These are phyloP conservation scores for Pythium aristosporum DNA, from an alignment of 352 stramenopile species.

Conservation along the genomic window DNA sequence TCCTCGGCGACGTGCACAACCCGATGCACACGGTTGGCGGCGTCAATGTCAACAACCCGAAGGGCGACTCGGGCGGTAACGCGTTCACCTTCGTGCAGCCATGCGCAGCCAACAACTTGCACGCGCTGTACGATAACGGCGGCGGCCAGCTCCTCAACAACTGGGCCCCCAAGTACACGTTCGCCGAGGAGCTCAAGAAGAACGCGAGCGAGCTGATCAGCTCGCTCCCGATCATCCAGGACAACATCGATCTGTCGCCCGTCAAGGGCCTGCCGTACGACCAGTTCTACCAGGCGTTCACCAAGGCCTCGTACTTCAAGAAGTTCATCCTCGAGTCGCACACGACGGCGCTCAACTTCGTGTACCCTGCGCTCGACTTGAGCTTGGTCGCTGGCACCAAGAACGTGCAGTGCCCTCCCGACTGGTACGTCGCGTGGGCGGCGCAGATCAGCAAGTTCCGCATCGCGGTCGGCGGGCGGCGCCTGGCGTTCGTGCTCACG, in stretches of 20 bases:
- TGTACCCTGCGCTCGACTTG: slow-evolving; percentile 31
- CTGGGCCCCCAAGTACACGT: slow-evolving; percentile 33
- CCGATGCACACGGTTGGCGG: slow-evolving; percentile 54
- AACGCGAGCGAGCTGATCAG: slow-evolving; percentile 49
- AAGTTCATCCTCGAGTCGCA: slow-evolving; percentile 33
- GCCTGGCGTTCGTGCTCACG: slow-evolving; percentile 30
- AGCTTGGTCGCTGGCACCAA: slow-evolving; percentile 22
- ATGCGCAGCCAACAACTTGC: slow-evolving; percentile 58
- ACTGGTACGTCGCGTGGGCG: slow-evolving; percentile 34
- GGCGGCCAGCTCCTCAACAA: slow-evolving; percentile 58
- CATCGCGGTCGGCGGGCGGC: slow-evolving; percentile 28
- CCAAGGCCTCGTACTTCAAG: slow-evolving; percentile 21
- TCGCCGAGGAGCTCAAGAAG: slow-evolving; percentile 22
- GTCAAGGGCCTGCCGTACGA: slow-evolving; percentile 21
- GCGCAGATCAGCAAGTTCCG: slow-evolving; percentile 25
- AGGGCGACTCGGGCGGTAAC: slow-evolving; percentile 64
- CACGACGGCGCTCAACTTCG: slow-evolving; percentile 19
- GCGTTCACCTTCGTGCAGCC: slow-evolving; percentile 46
- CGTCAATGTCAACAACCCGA: slow-evolving; percentile 42
- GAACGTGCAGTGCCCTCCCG: slow-evolving; percentile 36
- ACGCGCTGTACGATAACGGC: slow-evolving; percentile 61
- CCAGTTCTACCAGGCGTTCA: slow-evolving; percentile 24
- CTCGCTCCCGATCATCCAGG: slow-evolving; percentile 13
- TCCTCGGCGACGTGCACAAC: slow-evolving; percentile 66
- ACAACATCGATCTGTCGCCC: slow-evolving; percentile 21